phyloP scores from a whole-genome alignment of 1,284 basidiomycete species.

The Ceratobasidium sp. region DNA sequence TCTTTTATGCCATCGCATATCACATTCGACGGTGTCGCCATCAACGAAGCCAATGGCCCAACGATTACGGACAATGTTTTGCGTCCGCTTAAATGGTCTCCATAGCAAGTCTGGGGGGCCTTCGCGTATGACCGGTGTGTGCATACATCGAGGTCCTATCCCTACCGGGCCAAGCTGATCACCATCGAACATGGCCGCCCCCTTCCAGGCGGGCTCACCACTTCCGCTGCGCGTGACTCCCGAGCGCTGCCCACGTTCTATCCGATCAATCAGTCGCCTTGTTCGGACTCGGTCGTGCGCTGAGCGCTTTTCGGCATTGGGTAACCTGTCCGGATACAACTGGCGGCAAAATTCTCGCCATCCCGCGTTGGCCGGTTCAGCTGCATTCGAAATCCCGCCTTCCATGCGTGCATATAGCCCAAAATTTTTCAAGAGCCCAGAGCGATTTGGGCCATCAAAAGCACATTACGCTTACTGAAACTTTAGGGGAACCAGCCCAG shows the following conservation, averaged over 20 bases:
- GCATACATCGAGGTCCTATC: constrained; percentile 8
- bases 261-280: constrained; percentile 12
- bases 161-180: not conserved
- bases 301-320: constrained; percentile 36
- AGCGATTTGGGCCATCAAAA: not conserved
- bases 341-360: constrained; percentile 24
- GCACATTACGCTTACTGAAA: not conserved
- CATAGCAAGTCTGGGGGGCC: not conserved
- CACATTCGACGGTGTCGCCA: constrained; percentile 28
- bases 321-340: not conserved
- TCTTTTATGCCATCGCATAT: constrained; percentile 8
- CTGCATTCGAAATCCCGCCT: not conserved
- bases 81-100: not conserved
- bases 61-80: not conserved
- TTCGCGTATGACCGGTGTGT: not conserved
- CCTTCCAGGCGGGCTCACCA: constrained; percentile 9
- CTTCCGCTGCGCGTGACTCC: constrained; percentile 26
- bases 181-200: not conserved
- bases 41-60: not conserved
- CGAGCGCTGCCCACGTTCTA: constrained; percentile 32
- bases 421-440: not conserved
- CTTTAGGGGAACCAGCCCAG: constrained; percentile 1
- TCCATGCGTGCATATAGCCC: not conserved
- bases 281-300: constrained; percentile 18
- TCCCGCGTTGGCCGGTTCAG: constrained; percentile 2